Percentiles rank a stretch among this genome's conserved stretches.
Evolutionary conservation across 1,284 basidiomycete genomes (phyloP).

Genomic region (Phenoliferia sp.): DNA sequence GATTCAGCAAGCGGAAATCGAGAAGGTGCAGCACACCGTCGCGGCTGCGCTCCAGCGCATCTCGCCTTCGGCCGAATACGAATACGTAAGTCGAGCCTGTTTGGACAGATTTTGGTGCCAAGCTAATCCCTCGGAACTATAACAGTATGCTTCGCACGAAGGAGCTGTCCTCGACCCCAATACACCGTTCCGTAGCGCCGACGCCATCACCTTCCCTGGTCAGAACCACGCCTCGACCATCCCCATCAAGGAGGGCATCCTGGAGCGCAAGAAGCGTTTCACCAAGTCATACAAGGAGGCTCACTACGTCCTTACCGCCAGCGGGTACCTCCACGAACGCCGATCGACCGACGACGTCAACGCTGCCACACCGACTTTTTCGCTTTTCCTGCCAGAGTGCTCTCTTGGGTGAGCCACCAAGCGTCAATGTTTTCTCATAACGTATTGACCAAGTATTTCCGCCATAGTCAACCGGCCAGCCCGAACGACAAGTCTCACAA

Average conservation of each 20-base stretch:
- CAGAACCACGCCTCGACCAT: slow-evolving; percentile 32
- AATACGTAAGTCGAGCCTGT: slow-evolving; percentile 21
- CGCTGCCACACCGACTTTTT: slow-evolving; percentile 31
- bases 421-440: no score
- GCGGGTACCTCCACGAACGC: slow-evolving; percentile 39
- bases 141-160: slow-evolving; percentile 16
- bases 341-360: slow-evolving; percentile 30
- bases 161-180: slow-evolving; percentile 31
- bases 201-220: slow-evolving; percentile 36
- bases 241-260: slow-evolving; percentile 32
- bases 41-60: slow-evolving; percentile 30
- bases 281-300: slow-evolving; percentile 35
- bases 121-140: no score
- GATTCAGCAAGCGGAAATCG: slow-evolving; percentile 16
- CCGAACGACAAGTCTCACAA: slow-evolving; percentile 31
- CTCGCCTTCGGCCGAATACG: slow-evolving; percentile 27
- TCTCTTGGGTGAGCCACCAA: slow-evolving; percentile 29
- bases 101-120: no score
- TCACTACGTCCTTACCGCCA: slow-evolving; percentile 37
- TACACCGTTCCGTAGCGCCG: slow-evolving; percentile 28
- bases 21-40: slow-evolving; percentile 23
- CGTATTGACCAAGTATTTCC: neutral
- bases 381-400: slow-evolving; percentile 38
- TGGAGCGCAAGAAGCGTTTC: slow-evolving; percentile 39
- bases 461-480: slow-evolving; percentile 24